Evolutionary conservation across 169 alveolate species (phyloP).

Genomic region (Cryptosporidium tyzzeri): DNA sequence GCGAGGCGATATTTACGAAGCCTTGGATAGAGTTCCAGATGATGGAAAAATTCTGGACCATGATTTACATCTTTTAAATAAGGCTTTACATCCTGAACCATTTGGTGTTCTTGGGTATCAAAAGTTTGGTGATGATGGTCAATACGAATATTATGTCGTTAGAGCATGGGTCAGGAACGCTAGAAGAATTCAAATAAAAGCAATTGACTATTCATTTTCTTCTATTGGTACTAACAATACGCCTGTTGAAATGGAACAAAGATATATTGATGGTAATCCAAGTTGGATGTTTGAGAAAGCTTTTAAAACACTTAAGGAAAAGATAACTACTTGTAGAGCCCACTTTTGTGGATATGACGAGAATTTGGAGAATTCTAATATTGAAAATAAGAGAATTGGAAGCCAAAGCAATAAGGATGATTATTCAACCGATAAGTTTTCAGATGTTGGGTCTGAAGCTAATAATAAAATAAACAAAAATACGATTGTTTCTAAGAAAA

Average conservation of each 20-base stretch:
- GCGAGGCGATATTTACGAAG: constrained; percentile 52
- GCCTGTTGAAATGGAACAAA: constrained; percentile 70
- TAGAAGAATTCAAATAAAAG: constrained; percentile 34
- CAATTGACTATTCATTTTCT: constrained; percentile 57
- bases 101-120: constrained; percentile 72
- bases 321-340: constrained; percentile 6
- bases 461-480: neutral
- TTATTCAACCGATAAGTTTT: neutral
- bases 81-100: constrained; percentile 68
- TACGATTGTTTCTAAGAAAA: neutral
- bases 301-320: constrained; percentile 40
- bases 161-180: constrained; percentile 74
- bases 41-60: constrained; percentile 68
- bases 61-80: constrained; percentile 63
- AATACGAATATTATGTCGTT: constrained; percentile 58
- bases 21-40: constrained; percentile 49
- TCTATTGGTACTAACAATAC: constrained; percentile 32
- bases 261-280: constrained; percentile 26
- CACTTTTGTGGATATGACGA: constrained; percentile 68
- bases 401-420: neutral
- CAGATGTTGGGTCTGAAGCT: neutral
- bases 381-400: neutral
- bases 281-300: constrained; percentile 71
- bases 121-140: constrained; percentile 59
- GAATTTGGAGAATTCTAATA: neutral